A percentile compares a stretch with the other conserved stretches of the same genome.
Conservation (phyloP, 1,284 basidiomycete species). For the Trichosporon inkin region DNA sequence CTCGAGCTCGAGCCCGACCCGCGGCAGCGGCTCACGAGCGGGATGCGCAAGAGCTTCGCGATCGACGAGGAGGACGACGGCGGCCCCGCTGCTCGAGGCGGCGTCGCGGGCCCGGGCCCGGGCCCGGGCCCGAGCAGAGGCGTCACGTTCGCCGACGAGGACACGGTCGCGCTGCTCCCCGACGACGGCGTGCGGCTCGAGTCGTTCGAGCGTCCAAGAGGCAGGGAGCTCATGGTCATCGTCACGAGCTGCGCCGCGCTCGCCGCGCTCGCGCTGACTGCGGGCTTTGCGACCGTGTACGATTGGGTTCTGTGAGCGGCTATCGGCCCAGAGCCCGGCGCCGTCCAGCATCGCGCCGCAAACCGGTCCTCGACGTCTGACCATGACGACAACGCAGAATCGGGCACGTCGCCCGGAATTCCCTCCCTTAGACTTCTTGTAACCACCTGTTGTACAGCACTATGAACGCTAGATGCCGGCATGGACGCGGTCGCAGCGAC, state of each 20-base stretch:
- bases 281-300: constrained; percentile 1
- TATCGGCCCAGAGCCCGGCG: too few species aligned
- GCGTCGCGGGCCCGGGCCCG: not conserved
- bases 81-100: not conserved
- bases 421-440: too few species aligned
- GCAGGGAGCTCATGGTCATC: not conserved
- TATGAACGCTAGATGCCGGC: too few species aligned
- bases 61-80: constrained; percentile 3
- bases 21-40: not conserved
- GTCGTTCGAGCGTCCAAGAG: not conserved
- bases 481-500: too few species aligned
- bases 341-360: too few species aligned
- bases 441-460: too few species aligned
- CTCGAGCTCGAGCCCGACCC: not conserved
- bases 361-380: too few species aligned
- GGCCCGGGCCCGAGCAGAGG: too few species aligned
- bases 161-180: not conserved
- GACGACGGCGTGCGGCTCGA: constrained; percentile 1
- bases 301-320: not conserved
- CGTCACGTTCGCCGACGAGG: constrained; percentile 1
- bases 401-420: too few species aligned
- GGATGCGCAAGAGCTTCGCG: constrained; percentile 1
- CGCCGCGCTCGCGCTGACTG: not conserved
- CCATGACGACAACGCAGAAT: too few species aligned
- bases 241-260: not conserved